Evolutionary conservation across 305 asterid genomes (phyloP).

Genomic region (Striga hermonthica): DNA sequence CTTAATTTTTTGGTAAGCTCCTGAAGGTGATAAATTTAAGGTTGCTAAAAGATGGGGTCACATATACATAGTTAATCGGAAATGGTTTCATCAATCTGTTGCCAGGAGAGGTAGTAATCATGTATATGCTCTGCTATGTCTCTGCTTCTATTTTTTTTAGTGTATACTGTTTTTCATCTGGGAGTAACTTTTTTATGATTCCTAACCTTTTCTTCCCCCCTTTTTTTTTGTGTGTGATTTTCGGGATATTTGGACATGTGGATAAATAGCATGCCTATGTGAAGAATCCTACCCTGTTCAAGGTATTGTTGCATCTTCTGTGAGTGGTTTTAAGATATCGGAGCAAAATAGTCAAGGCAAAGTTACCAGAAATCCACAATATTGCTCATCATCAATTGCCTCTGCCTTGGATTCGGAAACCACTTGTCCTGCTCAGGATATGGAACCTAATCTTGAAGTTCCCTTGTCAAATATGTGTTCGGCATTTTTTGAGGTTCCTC

Average conservation of each 20-base stretch:
- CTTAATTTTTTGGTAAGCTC: slow-evolving; percentile 68
- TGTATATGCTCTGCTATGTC: slow-evolving; percentile 31
- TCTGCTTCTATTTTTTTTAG: slow-evolving; percentile 30
- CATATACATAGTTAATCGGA: slow-evolving; percentile 58
- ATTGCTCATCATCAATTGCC: slow-evolving; percentile 49
- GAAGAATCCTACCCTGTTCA: slow-evolving; percentile 91
- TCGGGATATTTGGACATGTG: slow-evolving; percentile 32
- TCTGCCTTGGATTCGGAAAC: slow-evolving; percentile 50
- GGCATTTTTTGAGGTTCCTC: slow-evolving; percentile 43
- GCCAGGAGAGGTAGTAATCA: slow-evolving; percentile 74
- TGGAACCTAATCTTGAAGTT: slow-evolving; percentile 49
- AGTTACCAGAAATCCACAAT: slow-evolving; percentile 47
- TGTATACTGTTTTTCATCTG: slow-evolving; percentile 21
- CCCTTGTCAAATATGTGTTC: slow-evolving; percentile 37
- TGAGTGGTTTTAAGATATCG: slow-evolving; percentile 44
- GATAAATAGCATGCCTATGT: slow-evolving; percentile 67
- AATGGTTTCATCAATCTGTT: slow-evolving; percentile 88
- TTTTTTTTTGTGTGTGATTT: slow-evolving; percentile 27
- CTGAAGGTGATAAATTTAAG: slow-evolving; percentile 89
- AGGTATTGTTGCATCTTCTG: slow-evolving; percentile 47
- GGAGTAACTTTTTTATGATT: slow-evolving; percentile 24
- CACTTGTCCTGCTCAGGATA: slow-evolving; percentile 42
- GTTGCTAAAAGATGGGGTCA: slow-evolving; percentile 90
- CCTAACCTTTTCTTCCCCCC: slow-evolving; percentile 31
- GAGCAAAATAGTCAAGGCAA: slow-evolving; percentile 58